Percentiles rank a stretch among this genome's conserved stretches.
Evolutionary conservation across 495 filamentous ascomycete species (phyloP).

Genomic region (Penicillium daleae): DNA sequence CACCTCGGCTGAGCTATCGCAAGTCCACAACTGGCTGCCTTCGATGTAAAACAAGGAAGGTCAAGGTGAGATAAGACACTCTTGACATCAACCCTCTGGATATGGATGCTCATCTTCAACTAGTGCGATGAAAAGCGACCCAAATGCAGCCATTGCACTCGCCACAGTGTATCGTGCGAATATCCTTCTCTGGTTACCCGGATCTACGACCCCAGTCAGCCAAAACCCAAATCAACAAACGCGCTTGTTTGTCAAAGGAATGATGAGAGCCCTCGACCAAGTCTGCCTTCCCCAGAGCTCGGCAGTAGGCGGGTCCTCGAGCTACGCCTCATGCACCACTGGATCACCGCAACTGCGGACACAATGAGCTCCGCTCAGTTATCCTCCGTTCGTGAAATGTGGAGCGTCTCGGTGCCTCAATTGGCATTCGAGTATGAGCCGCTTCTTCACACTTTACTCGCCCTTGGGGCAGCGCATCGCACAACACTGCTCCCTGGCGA

Average conservation of each 20-base stretch:
- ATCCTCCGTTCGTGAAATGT: slow-evolving; percentile 20
- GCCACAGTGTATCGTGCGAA: slow-evolving; percentile 24
- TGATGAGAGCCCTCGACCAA: background rate
- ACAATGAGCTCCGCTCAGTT: slow-evolving; percentile 29
- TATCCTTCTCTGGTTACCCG: slow-evolving; percentile 19
- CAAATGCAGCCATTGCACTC: slow-evolving; percentile 27
- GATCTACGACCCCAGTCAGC: slow-evolving; percentile 20
- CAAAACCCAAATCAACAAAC: background rate
- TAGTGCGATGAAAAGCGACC: slow-evolving; percentile 29
- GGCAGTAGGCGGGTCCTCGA: slow-evolving; percentile 22
- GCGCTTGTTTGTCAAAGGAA: background rate
- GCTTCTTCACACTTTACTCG: slow-evolving; percentile 32
- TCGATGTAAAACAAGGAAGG: slow-evolving; percentile 51
- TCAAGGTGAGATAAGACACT: slow-evolving; percentile 37
- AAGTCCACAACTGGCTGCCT: slow-evolving; percentile 51
- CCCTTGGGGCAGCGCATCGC: slow-evolving; percentile 26
- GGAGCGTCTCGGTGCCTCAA: slow-evolving; percentile 25
- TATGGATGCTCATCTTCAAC: background rate
- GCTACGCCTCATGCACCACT: slow-evolving; percentile 31
- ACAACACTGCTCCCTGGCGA: slow-evolving; percentile 23
- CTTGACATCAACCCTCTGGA: background rate
- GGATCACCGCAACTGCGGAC: slow-evolving; percentile 21
- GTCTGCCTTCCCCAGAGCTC: slow-evolving; percentile 16
- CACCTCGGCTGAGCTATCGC: slow-evolving; percentile 35
- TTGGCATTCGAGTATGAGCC: slow-evolving; percentile 33